Evolutionary conservation across 306 rosid genomes (phyloP).

Genomic region (Dalbergia cultrata): DNA sequence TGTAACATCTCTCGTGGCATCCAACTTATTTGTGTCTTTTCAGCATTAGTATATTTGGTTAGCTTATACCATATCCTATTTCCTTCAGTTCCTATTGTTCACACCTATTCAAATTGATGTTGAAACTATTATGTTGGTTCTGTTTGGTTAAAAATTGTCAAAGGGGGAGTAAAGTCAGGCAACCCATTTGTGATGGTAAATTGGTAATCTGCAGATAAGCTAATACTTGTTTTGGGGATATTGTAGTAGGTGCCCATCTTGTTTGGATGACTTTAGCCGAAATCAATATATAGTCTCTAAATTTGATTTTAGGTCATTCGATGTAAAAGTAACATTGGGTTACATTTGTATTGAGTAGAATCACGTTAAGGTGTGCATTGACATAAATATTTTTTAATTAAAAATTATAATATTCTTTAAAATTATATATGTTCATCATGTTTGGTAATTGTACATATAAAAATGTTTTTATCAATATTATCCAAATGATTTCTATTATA

Average conservation of each 20-base stretch:
- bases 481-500: no score
- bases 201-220: not conserved
- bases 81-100: constrained; percentile 32
- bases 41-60: constrained; percentile 34
- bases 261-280: no score
- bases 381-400: no score
- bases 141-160: constrained; percentile 33
- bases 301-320: no score
- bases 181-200: constrained; percentile 6
- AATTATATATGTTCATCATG: no score
- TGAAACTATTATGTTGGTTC: not conserved
- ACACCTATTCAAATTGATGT: constrained; percentile 6
- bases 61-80: constrained; percentile 22
- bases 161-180: not conserved
- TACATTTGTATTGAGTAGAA: no score
- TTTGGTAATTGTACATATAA: no score
- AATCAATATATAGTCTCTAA: no score
- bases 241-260: not conserved
- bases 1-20: constrained; percentile 40
- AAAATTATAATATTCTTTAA: no score
- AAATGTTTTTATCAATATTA: no score
- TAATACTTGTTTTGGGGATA: not conserved
- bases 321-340: no score
- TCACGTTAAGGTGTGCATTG: no score
- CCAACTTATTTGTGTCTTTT: constrained; percentile 34